A percentile compares a stretch with the other conserved stretches of the same genome.
phyloP scores from a whole-genome alignment of 2,329 filamentous ascomycete genomes.

The Beauveria sp. region DNA sequence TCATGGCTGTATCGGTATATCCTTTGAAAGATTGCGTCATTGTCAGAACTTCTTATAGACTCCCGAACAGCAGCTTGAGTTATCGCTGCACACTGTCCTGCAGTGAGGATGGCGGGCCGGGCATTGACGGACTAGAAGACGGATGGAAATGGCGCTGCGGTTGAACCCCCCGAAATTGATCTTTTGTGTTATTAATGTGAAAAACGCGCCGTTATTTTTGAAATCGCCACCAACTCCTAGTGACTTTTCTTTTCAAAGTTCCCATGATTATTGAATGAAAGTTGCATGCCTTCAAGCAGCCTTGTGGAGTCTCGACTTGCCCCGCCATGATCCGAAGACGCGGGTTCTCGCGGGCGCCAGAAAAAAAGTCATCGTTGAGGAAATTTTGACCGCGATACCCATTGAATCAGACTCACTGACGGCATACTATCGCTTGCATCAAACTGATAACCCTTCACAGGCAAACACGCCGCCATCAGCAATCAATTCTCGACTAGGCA shows the following conservation, averaged over 20 bases:
- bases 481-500: background rate
- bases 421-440: background rate
- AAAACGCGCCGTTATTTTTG: background rate
- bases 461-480: background rate
- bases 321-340: constrained; percentile 3
- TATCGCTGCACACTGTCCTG: constrained; percentile 7
- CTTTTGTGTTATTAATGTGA: background rate
- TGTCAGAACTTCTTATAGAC: background rate
- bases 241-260: background rate
- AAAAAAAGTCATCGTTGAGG: background rate
- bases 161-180: background rate
- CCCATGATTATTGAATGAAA: background rate
- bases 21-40: constrained; percentile 4
- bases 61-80: background rate
- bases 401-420: background rate
- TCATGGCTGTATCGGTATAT: background rate
- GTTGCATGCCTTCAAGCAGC: background rate
- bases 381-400: background rate
- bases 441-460: background rate
- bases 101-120: background rate
- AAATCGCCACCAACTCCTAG: background rate
- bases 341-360: background rate
- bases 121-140: constrained; percentile 1
- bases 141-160: constrained; percentile 10
- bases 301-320: constrained; percentile 2